Evolutionary conservation across 768 basidiomycete species (phyloP), one percentile per base, ranked within the genome.

Genomic region (Glaciozyma antarctica): DNA sequence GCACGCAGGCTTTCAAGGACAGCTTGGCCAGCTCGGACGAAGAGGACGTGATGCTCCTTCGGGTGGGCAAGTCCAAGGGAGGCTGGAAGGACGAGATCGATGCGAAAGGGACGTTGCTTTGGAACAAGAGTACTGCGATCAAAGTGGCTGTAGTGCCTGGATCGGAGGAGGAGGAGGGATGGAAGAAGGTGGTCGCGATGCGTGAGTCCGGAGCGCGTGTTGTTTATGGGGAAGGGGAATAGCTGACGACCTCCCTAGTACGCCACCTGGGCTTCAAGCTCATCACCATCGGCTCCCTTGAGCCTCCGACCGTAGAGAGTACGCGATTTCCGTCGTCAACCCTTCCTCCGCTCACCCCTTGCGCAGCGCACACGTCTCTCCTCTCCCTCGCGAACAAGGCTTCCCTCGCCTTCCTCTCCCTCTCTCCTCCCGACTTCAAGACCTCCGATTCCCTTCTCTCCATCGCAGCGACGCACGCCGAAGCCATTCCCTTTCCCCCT

Each of bases 351-450:
- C 47, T 48, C n/a, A 48, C 47, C 7, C 17, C n/a, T 21, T 21
- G 8, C n/a, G 16, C 47, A 63, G 62, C 19, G n/a, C 28, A 9
- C 6, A 26, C 48, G 4, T 28, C 56, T n/a, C 62, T 58, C n/a
- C 62, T 63, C 57, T 47, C 57, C 38, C 62, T 63, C 51, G 49
- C 57, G 1, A 53, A 26, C 56, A 63, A 63, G 41, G 28, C 49
- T 2, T 26, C 57, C 8, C 10, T 10, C 22, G 56, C 62, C 1
- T 43, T 59, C 38, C 38, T 16, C 47, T 48, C 47, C 21, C 19
- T 21, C 21, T 24, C 47, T 8, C 19, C 47, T 21, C 19, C 19
- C 47, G 21, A 24, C 5, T 26, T 3, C 3, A 1, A 22, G 62
- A 41, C 38, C 13, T 41, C 49, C 56, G 62, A 63, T 5, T 8